Evolutionary conservation across 345 rosid genomes (phyloP).

Genomic region (Eutrema yunnanense): DNA sequence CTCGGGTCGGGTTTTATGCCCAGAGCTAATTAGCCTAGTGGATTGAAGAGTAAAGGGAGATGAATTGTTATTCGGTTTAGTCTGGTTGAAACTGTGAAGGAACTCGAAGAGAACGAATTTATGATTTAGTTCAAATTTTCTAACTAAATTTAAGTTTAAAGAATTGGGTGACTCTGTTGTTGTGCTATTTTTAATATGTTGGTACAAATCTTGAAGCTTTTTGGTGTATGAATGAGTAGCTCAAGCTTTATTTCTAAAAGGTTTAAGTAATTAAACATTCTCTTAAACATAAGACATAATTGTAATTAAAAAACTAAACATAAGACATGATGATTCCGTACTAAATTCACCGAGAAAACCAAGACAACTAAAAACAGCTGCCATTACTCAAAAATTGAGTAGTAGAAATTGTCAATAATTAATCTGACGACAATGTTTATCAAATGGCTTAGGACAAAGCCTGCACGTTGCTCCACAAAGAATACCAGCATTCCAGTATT

Average conservation of each 20-base stretch:
- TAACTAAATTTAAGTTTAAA: not conserved
- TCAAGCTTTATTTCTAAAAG: not conserved
- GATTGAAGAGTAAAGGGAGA: not conserved
- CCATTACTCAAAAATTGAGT: not conserved
- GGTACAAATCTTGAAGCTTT: not conserved
- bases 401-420: not conserved
- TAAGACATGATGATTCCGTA: not conserved
- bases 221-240: not conserved
- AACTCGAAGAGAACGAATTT: too few species aligned
- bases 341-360: not conserved
- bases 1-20: too few species aligned
- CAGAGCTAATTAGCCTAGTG: not conserved
- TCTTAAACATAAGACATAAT: not conserved
- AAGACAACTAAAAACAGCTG: conserved; percentile 16
- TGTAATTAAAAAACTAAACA: not conserved
- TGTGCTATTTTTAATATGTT: not conserved
- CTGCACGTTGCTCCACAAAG: conserved; percentile 5
- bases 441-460: not conserved
- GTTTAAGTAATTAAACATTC: too few species aligned
- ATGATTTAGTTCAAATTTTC: too few species aligned
- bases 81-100: not conserved
- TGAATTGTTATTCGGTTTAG: not conserved
- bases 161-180: not conserved
- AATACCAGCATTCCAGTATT: not conserved
- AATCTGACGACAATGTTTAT: not conserved